Evolutionary conservation across 805 yeast genomes (phyloP).

Genomic region (Brettanomyces nanus): DNA sequence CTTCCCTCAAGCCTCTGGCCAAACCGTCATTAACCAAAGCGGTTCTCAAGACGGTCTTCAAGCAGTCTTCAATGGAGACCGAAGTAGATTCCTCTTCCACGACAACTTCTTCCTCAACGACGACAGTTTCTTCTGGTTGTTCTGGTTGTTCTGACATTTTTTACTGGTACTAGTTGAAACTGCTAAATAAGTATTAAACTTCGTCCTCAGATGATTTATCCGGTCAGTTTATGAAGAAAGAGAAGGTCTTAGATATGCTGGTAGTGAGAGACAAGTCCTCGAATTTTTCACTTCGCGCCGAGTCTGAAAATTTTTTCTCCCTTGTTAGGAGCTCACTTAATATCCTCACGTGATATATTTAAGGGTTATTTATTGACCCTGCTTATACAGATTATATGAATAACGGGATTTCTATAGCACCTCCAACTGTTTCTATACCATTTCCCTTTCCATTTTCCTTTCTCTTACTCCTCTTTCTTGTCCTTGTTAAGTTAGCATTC

Average conservation of each 20-base stretch:
- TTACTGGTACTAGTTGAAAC: conserved; percentile 4
- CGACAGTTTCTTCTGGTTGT: conserved; percentile 68
- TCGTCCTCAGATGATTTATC: conserved; percentile 32
- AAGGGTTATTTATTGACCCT: neutral
- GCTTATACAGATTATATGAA: conserved; percentile 24
- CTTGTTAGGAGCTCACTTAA: too few species aligned
- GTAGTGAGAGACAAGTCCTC: too few species aligned
- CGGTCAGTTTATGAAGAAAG: conserved; percentile 26
- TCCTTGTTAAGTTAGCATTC: conserved; percentile 6
- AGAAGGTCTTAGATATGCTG: conserved; percentile 1
- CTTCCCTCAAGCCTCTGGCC: conserved; percentile 99
- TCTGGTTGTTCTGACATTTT: conserved; percentile 67
- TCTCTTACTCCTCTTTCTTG: conserved; percentile 4
- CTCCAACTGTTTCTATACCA: conserved; percentile 31
- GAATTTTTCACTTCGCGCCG: too few species aligned
- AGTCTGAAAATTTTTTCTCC: too few species aligned
- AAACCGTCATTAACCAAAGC: conserved; percentile 98
- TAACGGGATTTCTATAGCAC: conserved; percentile 38
- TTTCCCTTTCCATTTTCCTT: conserved; percentile 10
- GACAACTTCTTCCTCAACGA: conserved; percentile 67
- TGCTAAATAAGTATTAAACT: conserved; percentile 17
- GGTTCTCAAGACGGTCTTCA: conserved; percentile 96
- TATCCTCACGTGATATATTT: neutral
- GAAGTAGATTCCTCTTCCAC: conserved; percentile 81
- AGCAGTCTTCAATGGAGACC: conserved; percentile 96